Conservation (phyloP, 768 basidiomycete genomes). For the Trametes coccinea region DNA sequence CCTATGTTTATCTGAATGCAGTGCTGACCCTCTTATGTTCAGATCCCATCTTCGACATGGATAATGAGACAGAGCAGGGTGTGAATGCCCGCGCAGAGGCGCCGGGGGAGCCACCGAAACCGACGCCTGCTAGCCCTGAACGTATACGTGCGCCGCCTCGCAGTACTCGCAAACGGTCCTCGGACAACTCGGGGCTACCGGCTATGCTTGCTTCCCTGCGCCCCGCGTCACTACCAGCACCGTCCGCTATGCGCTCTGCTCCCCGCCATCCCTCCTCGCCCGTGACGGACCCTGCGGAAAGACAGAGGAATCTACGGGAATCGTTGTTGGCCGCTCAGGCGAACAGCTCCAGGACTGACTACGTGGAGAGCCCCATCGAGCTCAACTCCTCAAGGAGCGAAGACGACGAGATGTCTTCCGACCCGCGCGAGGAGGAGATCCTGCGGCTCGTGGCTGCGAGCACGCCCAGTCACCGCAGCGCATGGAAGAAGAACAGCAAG, state of each 20-base stretch:
- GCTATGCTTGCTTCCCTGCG: constrained; percentile 61
- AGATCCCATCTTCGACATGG: constrained; percentile 75
- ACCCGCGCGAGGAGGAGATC: constrained; percentile 53
- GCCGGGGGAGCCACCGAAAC: constrained; percentile 7
- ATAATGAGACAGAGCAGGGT: constrained; percentile 48
- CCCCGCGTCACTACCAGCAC: constrained; percentile 67
- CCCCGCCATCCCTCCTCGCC: constrained; percentile 14
- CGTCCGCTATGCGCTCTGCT: constrained; percentile 51
- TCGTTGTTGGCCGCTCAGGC: constrained; percentile 16
- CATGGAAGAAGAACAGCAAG: constrained; percentile 63
- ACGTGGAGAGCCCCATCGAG: constrained; percentile 21
- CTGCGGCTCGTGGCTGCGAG: constrained; percentile 66
- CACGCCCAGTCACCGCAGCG: constrained; percentile 69
- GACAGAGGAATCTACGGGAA: constrained; percentile 22
- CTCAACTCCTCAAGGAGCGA: constrained; percentile 16
- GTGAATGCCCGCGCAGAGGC: constrained; percentile 32
- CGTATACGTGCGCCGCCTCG: constrained; percentile 27
- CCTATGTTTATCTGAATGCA: not conserved
- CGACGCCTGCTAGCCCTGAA: constrained; percentile 20
- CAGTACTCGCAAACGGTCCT: constrained; percentile 26
- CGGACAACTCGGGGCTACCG: constrained; percentile 44
- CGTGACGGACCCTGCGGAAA: constrained; percentile 16
- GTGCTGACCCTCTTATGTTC: constrained; percentile 2
- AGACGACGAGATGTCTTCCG: constrained; percentile 20
- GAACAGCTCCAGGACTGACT: constrained; percentile 16